Conservation (phyloP, 768 basidiomycete species). For the Suillus americanus region DNA sequence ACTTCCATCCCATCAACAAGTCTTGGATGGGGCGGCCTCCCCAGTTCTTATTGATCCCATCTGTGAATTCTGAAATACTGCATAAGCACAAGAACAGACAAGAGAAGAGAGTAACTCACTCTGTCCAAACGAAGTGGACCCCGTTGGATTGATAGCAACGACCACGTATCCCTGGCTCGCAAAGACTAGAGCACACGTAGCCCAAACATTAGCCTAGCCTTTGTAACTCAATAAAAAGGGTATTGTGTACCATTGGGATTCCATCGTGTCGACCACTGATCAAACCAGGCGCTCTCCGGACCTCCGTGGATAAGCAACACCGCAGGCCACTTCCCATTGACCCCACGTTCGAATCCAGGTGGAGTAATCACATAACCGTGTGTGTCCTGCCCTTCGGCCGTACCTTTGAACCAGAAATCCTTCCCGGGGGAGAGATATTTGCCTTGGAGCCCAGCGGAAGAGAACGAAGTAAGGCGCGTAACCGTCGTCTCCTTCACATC, state of each 20-base stretch:
- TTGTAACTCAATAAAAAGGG: conserved; percentile 1
- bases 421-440: conserved; percentile 66
- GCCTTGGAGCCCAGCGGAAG: conserved; percentile 49
- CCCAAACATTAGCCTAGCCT: background rate
- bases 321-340: conserved; percentile 75
- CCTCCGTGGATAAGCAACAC: conserved; percentile 84
- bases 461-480: conserved; percentile 65
- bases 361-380: conserved; percentile 89
- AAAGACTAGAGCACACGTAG: conserved; percentile 50
- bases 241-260: conserved; percentile 71
- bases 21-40: conserved; percentile 85
- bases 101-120: conserved; percentile 34
- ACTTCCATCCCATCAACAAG: conserved; percentile 71
- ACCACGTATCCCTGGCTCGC: conserved; percentile 88
- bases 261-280: conserved; percentile 91
- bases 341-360: conserved; percentile 64
- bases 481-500: conserved; percentile 33
- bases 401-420: conserved; percentile 90
- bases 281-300: conserved; percentile 85
- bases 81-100: background rate
- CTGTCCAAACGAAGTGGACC: conserved; percentile 92
- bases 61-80: conserved; percentile 60
- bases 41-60: conserved; percentile 79
- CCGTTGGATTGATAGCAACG: conserved; percentile 89
- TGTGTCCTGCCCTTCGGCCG: conserved; percentile 59